A percentile compares a stretch with the other conserved stretches of the same genome.
phyloP scores from a whole-genome alignment of 2,329 filamentous ascomycete species.

The Leptographium radiaticola region DNA sequence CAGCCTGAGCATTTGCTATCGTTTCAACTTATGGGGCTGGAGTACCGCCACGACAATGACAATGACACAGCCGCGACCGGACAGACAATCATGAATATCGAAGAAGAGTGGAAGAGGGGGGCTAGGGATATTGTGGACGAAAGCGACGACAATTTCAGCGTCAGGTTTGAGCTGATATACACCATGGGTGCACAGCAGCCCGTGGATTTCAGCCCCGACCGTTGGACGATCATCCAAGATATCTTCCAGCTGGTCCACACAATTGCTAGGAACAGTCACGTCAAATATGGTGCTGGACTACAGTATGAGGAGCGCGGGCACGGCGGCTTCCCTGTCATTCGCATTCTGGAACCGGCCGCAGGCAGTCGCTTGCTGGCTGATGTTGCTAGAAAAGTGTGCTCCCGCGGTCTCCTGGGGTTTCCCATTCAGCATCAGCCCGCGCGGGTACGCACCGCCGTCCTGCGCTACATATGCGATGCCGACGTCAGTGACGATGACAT shows the following conservation, averaged over 20 bases:
- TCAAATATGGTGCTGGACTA: neutral
- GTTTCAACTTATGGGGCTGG: slow-evolving; percentile 47
- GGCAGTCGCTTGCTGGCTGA: neutral
- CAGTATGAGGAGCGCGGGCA: neutral
- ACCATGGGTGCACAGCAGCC: slow-evolving; percentile 40
- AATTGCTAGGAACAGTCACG: neutral
- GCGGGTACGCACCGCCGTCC: neutral
- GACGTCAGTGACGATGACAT: slow-evolving; percentile 16
- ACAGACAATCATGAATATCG: slow-evolving; percentile 17
- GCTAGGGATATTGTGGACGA: slow-evolving; percentile 48
- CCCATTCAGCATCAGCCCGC: slow-evolving; percentile 21
- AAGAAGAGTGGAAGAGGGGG: slow-evolving; percentile 16
- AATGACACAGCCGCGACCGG: neutral
- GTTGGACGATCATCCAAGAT: slow-evolving; percentile 44
- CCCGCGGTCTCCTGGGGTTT: slow-evolving; percentile 19
- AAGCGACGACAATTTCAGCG: slow-evolving; percentile 49
- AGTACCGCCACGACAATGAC: slow-evolving; percentile 20
- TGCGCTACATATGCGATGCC: slow-evolving; percentile 27
- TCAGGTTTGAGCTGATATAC: slow-evolving; percentile 50
- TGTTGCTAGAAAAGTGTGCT: neutral
- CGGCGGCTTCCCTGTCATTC: neutral
- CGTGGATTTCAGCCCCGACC: slow-evolving; percentile 36
- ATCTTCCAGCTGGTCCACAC: slow-evolving; percentile 17
- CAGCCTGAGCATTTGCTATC: slow-evolving; percentile 54
- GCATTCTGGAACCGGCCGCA: neutral